Base-by-base conservation (phyloP, 257 asterid species). In the Henckelia pumila region DNA sequence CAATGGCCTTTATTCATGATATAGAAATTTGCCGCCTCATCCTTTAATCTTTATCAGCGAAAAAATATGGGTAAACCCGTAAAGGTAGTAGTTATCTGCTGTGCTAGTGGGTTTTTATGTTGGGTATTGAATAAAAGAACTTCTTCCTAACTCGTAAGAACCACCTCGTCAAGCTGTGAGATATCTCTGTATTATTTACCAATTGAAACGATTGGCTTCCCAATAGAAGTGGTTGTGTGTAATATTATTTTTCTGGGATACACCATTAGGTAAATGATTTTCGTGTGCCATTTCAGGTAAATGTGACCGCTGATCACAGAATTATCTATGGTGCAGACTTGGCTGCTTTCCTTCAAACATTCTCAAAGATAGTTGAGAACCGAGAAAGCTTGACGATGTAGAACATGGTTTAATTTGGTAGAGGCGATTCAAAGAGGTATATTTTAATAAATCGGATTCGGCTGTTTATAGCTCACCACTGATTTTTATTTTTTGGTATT, bases 291-390 rank as follows among this genome's bases (percentile, higher is more conserved):
- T 73, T 79, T 58, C 87, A 90, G 97, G 97, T 90, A 71, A 88
- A 88, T 59, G 91, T 91, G 30, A 91, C 97, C 1, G 96, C 96
- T 16, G 97, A 91, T 75, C 97, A 91, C 71, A 77, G 96, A 56
- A 81, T 85, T 67, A 76, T 91, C 22, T 91, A 91, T 71, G 97
- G 96, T 4, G 95, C 96, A 35, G 97, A 91, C 67, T 77, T 91
- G 78, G 96, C 96, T 49, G 91, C 87, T 1, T 91, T 91, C 84
- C 88, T 91, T 22, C 88, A 84, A 58, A 84, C 96, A 16, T 88
- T 91, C 64, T 58, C 96, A 53, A 83, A 80, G 86, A 86, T 91
- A n/a, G 56, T 88, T 49, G 90, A 88, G 86, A 80, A 84, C 69
- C 97, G 95, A 4, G 89, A 90, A 17, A 75, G 84, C 82, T 74